Conservation (phyloP, 192 early-diverging fungal species). For the Pecoramyces ruminantium region DNA sequence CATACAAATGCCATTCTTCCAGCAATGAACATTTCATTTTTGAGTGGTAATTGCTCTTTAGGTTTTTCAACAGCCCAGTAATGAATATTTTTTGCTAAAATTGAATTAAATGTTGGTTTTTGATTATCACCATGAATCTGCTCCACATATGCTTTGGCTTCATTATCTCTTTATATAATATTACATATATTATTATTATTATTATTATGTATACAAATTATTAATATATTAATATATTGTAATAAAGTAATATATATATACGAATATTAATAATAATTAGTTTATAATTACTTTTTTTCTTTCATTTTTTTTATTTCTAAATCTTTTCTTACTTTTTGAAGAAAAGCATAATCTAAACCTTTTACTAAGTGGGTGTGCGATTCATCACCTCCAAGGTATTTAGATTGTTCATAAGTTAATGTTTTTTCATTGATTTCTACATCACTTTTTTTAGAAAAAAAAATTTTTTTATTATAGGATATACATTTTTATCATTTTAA, state of each 20-base stretch:
- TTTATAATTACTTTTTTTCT: background rate
- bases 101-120: slow-evolving; percentile 14
- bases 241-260: no score
- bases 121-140: slow-evolving; percentile 21
- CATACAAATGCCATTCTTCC: slow-evolving; percentile 65
- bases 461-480: background rate
- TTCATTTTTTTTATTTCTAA: slow-evolving; percentile 9
- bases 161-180: slow-evolving; percentile 18
- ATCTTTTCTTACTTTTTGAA: slow-evolving; percentile 41
- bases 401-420: slow-evolving; percentile 42
- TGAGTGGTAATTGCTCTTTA: slow-evolving; percentile 15
- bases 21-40: slow-evolving; percentile 54
- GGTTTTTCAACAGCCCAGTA: slow-evolving; percentile 15
- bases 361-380: slow-evolving; percentile 85
- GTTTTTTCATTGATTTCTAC: background rate
- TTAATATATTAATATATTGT: no score
- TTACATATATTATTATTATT: no score
- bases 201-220: no score
- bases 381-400: slow-evolving; percentile 73
- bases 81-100: slow-evolving; percentile 27
- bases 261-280: no score
- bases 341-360: slow-evolving; percentile 71
- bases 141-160: slow-evolving; percentile 18
- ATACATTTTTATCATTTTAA: slow-evolving; percentile 4
- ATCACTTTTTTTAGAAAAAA: background rate